phyloP scores from a whole-genome alignment of 192 early-diverging fungal genomes.

The Gaertneriomyces sp. region DNA sequence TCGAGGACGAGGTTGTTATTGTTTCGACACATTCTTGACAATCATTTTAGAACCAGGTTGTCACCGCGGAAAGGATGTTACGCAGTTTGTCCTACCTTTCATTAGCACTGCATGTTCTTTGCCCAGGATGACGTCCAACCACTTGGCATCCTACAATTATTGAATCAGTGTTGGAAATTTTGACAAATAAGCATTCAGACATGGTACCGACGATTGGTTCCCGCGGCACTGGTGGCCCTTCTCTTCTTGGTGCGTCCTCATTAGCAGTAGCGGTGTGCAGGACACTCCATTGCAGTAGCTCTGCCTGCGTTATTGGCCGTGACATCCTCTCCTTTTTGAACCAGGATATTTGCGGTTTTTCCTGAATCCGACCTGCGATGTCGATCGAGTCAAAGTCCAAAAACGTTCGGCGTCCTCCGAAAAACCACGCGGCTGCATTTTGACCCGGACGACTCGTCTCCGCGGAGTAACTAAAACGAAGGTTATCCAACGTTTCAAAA shows the following conservation, averaged over 20 bases:
- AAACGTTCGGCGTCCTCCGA: too few species aligned
- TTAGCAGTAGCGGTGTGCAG: conserved; percentile 69
- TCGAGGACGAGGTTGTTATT: conserved; percentile 53
- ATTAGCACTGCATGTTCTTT: conserved; percentile 84
- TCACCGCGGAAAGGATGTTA: neutral
- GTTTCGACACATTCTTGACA: conserved; percentile 68
- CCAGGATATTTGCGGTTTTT: neutral
- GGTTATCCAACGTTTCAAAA: too few species aligned
- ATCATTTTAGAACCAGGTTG: neutral
- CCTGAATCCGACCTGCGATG: neutral
- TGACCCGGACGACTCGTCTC: too few species aligned
- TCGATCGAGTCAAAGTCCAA: too few species aligned
- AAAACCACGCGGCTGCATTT: too few species aligned
- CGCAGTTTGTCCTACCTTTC: conserved; percentile 48
- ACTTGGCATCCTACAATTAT: conserved; percentile 64
- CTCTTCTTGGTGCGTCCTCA: conserved; percentile 56
- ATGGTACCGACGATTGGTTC: conserved; percentile 24
- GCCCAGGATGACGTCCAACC: conserved; percentile 91
- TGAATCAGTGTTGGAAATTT: neutral
- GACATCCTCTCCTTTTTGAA: neutral
- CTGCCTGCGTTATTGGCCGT: conserved; percentile 35
- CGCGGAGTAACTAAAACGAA: too few species aligned
- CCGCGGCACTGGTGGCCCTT: conserved; percentile 2
- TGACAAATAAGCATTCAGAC: neutral
- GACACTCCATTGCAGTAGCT: conserved; percentile 82